Base-by-base conservation (phyloP, 768 basidiomycete species). In the Tulasnella sp. region DNA sequence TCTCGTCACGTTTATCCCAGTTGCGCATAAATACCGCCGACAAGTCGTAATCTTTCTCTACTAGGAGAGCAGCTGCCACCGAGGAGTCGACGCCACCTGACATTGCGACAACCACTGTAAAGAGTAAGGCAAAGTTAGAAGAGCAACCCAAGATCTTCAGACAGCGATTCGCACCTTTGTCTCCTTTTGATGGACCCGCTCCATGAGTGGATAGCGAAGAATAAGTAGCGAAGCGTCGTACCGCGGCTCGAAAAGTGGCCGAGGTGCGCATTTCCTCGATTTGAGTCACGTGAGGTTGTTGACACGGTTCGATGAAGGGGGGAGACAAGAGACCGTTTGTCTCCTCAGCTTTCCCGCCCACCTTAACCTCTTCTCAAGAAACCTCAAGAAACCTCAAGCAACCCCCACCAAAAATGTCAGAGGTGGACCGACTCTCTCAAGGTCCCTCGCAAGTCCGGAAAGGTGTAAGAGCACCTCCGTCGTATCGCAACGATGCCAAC, bases 21-120 rank as follows among this genome's bases (percentile, higher is more conserved):
- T 99, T 98, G 29, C 94, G 88, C 96, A 99, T 99, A 82, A 91
- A 98, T 0, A 97, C 87, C 4, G 94, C 94, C 52, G 92, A 91
- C 1, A 97, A 85, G 80, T 95, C 90, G 79, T 89, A 92, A 77
- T 92, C 91, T 81, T 91, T 83, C 64, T 91, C 87, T 17, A 90
- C 85, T 29, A 97, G 84, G 11, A 97, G 83, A 76, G 87, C 85
- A n/a, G 96, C 93, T 1, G 93, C 85, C 14, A 97, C 94, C 1
- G 93, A 94, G 5, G 95, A 97, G 82, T 99, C 96, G 15, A 98
- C 96, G 3, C 96, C 96, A 36, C 96, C 96, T 0, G 94, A 96
- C 93, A 97, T 96, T 29, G 93, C 94, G 9, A 97, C 89, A 7
- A 93, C 88, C 68, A 99, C 96, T 96, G 78, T 29, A 6, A n/a